phyloP scores from a whole-genome alignment of 2,329 filamentous ascomycete species.

The Pyrenophora teres region DNA sequence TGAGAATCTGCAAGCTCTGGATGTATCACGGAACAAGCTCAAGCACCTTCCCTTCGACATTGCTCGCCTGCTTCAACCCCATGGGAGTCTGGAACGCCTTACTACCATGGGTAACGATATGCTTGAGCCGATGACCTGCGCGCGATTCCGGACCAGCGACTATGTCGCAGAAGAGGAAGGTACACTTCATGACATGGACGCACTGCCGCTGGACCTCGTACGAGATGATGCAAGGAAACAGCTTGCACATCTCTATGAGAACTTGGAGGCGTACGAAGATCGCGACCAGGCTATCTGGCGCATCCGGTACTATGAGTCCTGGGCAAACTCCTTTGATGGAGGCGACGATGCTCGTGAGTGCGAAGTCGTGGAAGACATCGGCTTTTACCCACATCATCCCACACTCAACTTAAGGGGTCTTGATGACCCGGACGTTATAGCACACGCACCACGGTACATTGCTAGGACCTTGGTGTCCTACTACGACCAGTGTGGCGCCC shows the following conservation, averaged over 20 bases:
- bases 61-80: slow-evolving; percentile 21
- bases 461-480: slow-evolving; percentile 28
- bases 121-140: slow-evolving; percentile 13
- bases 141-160: slow-evolving; percentile 2
- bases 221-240: slow-evolving; percentile 8
- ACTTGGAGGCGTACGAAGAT: slow-evolving; percentile 10
- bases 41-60: slow-evolving; percentile 35
- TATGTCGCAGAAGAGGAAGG: background rate
- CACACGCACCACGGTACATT: slow-evolving; percentile 16
- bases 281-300: slow-evolving; percentile 20
- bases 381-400: slow-evolving; percentile 20
- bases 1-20: slow-evolving; percentile 22
- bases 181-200: background rate
- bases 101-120: slow-evolving; percentile 25
- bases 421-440: background rate
- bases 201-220: slow-evolving; percentile 1
- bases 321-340: slow-evolving; percentile 13
- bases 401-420: background rate
- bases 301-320: slow-evolving; percentile 23
- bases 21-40: slow-evolving; percentile 33
- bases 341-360: slow-evolving; percentile 1
- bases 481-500: slow-evolving; percentile 24
- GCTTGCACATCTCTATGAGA: slow-evolving; percentile 11
- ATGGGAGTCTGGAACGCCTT: slow-evolving; percentile 20
- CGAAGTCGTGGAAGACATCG: slow-evolving; percentile 1